Base-by-base conservation (phyloP, 2,329 filamentous ascomycete species). In the Aspergillus caelatus region DNA sequence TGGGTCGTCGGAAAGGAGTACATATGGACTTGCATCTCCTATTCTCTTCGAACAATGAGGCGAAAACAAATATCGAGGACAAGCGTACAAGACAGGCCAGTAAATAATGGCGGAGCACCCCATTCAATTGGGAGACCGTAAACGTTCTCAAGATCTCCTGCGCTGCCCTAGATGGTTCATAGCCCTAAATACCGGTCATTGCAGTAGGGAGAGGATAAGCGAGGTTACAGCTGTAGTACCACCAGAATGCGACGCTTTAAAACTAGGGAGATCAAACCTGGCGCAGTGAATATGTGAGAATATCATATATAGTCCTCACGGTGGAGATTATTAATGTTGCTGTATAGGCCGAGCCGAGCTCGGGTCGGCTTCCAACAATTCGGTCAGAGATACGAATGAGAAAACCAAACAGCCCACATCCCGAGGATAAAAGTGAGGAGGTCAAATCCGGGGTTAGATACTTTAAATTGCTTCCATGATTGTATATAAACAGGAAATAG, bases 291-390 rank as follows among this genome's bases (percentile, higher is more conserved):
- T 10, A 30, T 30, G 21, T 26, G 45, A 48, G 11, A 9, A 26
- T 12, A 48, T 48, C 45, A 26, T 48, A 23, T 48, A 36, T 36
- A 36, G 34, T 36, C 6, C 34, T 16, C 23, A 16, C 21, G 5
- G 52, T 26, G 30, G 30, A 23, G 52, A 55, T 41, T 55, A 55
- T 26, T 55, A 55, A 55, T 55, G 48, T 11, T 30, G 14, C 30
- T 26, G 8, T 36, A 62, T 61, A 58, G 65, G 62, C 62, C 64
- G 66, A 65, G 53, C 64, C 66, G 64, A 59, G 61, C 62, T 67
- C 63, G 63, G 61, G 45, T 55, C 52, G 52, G 34, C 32, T 19
- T 39, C 12, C 4, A 53, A 12, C 39, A 56, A 14, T 14, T 48
- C n/a, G n/a, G 26, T 50, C 46, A 30, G 7, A 12, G 39, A 46